phyloP scores from a whole-genome alignment of 495 filamentous ascomycete genomes.

The Penicillium arizonense region DNA sequence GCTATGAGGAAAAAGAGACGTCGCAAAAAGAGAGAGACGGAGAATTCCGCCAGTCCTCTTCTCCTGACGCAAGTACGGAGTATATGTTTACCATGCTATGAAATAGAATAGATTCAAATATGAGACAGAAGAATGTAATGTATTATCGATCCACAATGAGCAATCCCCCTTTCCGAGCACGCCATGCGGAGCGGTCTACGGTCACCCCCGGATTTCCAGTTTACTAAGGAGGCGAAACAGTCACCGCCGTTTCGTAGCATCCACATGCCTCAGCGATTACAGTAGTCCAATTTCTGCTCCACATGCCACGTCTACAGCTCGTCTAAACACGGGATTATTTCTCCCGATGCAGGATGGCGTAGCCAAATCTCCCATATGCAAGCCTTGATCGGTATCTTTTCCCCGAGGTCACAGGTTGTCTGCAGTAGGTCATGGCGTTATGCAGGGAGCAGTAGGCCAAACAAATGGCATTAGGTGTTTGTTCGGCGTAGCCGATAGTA shows the following conservation, averaged over 20 bases:
- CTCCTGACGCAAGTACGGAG: neutral
- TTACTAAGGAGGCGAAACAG: slow-evolving; percentile 3
- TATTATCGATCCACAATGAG: slow-evolving; percentile 18
- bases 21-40: neutral
- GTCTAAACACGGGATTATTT: slow-evolving; percentile 14
- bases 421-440: neutral
- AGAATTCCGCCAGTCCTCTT: neutral
- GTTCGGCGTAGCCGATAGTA: too few species aligned
- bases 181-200: slow-evolving; percentile 20
- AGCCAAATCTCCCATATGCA: neutral
- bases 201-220: slow-evolving; percentile 13
- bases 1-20: neutral
- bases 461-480: too few species aligned
- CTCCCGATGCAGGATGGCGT: slow-evolving; percentile 23
- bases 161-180: slow-evolving; percentile 32
- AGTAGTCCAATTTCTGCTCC: too few species aligned
- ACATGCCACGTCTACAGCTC: slow-evolving; percentile 6
- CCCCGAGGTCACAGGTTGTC: neutral
- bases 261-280: neutral
- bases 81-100: neutral
- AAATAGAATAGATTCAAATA: neutral
- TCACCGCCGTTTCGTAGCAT: slow-evolving; percentile 13
- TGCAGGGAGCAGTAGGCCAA: too few species aligned
- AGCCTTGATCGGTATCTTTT: slow-evolving; percentile 3
- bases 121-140: neutral